Conservation (phyloP, 2,329 filamentous ascomycete genomes). For the Penicillium psychrosexuale region DNA sequence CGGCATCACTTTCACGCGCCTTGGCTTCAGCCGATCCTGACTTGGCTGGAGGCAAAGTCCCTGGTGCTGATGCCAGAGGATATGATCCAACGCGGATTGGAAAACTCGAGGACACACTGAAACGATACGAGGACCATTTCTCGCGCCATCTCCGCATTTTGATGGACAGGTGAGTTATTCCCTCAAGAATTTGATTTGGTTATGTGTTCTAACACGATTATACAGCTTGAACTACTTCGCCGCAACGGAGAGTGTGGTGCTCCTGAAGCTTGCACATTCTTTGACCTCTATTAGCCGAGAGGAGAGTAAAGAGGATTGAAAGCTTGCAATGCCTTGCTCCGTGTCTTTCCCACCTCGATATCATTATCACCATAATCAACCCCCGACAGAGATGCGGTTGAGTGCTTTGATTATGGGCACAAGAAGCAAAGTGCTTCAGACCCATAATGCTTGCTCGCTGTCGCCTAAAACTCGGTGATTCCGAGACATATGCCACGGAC, state of each 20-base stretch:
- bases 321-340: background rate
- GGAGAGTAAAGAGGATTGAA: constrained; percentile 28
- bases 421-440: background rate
- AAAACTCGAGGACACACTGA: constrained; percentile 81
- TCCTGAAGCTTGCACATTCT: constrained; percentile 66
- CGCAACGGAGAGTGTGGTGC: constrained; percentile 91
- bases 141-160: constrained; percentile 87
- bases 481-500: background rate
- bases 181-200: background rate
- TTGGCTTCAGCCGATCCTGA: constrained; percentile 81
- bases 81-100: constrained; percentile 62
- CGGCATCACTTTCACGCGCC: constrained; percentile 75
- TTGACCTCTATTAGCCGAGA: constrained; percentile 44
- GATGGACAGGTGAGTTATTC: constrained; percentile 63
- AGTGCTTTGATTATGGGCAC: background rate
- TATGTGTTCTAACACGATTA: constrained; percentile 1
- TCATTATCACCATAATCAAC: background rate
- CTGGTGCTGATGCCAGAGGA: constrained; percentile 38
- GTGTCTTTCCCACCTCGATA: background rate
- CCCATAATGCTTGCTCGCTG: background rate
- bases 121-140: constrained; percentile 92
- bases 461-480: background rate
- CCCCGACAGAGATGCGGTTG: background rate
- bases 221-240: constrained; percentile 81
- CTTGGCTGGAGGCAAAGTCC: constrained; percentile 46